Evolutionary conservation across 768 basidiomycete species (phyloP).

Genomic region (Phanerochaete carnosa): DNA sequence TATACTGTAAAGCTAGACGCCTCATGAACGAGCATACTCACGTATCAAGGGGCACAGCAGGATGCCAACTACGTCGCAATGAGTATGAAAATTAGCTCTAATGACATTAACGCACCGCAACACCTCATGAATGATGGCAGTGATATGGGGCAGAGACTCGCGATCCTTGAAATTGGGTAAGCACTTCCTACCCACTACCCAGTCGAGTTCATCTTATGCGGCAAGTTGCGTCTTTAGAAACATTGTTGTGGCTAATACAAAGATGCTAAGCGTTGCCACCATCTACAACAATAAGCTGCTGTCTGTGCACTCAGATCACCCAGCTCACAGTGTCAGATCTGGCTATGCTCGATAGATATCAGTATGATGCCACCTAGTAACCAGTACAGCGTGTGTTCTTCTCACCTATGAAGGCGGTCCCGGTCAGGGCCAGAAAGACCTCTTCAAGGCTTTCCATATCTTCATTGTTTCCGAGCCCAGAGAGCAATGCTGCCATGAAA

Average conservation of each 20-base stretch:
- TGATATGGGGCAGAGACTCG: slow-evolving; percentile 11
- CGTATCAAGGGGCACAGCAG: slow-evolving; percentile 3
- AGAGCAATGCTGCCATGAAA: not conserved
- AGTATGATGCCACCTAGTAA: not conserved
- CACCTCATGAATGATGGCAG: slow-evolving; percentile 19
- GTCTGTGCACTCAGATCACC: not conserved
- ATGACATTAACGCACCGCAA: slow-evolving; percentile 15
- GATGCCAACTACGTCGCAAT: slow-evolving; percentile 18
- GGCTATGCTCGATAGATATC: not conserved
- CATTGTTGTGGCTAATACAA: slow-evolving; percentile 22
- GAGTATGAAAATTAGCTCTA: too few relatives aligned
- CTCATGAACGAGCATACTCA: not conserved
- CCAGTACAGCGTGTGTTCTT: not conserved
- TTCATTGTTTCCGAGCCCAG: not conserved
- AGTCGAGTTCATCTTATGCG: slow-evolving; percentile 22
- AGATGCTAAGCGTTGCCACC: not conserved
- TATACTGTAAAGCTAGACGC: not conserved
- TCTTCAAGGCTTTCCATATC: not conserved
- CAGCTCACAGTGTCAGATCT: not conserved
- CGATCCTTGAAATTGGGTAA: slow-evolving; percentile 23
- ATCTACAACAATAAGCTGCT: not conserved
- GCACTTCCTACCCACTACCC: slow-evolving; percentile 20
- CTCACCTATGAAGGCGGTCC: not conserved
- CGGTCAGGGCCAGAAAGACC: not conserved
- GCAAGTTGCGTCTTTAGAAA: slow-evolving; percentile 13